These are phyloP conservation scores for Casuarina glauca DNA, from an alignment of 306 rosid genomes.

Conservation along the genomic window DNA sequence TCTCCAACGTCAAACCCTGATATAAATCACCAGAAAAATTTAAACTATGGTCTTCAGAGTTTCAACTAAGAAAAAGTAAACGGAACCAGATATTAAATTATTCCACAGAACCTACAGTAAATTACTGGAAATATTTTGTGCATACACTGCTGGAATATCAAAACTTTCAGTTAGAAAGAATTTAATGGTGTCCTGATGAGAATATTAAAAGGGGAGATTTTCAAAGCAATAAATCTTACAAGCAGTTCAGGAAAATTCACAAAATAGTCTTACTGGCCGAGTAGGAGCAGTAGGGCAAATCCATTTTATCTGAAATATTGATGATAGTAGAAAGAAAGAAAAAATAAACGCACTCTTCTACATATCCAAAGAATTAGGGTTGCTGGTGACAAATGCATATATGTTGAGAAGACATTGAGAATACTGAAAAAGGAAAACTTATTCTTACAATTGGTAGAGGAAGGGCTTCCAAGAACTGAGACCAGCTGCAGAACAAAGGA, in stretches of 20 bases:
- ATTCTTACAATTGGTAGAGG: constrained; percentile 94
- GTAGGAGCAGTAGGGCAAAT: constrained; percentile 97
- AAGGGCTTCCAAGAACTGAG: constrained; percentile 93
- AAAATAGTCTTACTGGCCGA: constrained; percentile 73
- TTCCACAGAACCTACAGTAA: constrained; percentile 18
- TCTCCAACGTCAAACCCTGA: constrained; percentile 96
- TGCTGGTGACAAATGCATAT: constrained; percentile 15
- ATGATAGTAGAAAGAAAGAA: constrained; percentile 30
- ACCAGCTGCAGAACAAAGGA: constrained; percentile 81
- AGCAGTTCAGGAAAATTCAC: constrained; percentile 91
- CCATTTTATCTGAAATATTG: constrained; percentile 84
- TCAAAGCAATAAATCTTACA: constrained; percentile 59
- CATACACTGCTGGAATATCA: background rate
- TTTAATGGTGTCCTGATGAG: constrained; percentile 4
- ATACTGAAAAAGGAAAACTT: constrained; percentile 17
- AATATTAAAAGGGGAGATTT: constrained; percentile 19
- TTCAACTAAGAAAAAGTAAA: background rate
- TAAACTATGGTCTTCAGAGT: too few species aligned
- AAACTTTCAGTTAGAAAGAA: constrained; percentile 19
- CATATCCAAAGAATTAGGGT: constrained; percentile 14
- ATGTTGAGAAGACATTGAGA: constrained; percentile 21
- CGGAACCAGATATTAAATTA: constrained; percentile 19
- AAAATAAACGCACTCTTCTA: constrained; percentile 20
- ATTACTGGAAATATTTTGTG: constrained; percentile 11
- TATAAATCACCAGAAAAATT: constrained; percentile 1